Evolutionary conservation across 495 filamentous ascomycete species (phyloP).

Genomic region (Penicillium alfredii): DNA sequence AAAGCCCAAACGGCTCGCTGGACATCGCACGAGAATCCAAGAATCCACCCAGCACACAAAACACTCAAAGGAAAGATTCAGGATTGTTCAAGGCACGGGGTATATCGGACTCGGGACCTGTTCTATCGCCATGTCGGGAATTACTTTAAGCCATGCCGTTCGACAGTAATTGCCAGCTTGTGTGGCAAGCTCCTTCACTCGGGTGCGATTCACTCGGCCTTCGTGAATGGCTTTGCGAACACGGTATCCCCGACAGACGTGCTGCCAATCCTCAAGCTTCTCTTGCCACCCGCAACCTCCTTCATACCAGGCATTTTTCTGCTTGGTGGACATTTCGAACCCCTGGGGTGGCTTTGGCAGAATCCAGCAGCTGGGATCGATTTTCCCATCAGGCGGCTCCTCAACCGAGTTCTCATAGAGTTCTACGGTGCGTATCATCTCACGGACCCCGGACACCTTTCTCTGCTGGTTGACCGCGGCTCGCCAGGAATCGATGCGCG

Average conservation of each 20-base stretch:
- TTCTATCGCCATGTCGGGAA: conserved; percentile 2
- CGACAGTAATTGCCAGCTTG: conserved; percentile 20
- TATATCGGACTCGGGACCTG: background rate
- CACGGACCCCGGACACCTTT: conserved; percentile 20
- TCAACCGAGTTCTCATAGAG: conserved; percentile 35
- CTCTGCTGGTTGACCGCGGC: conserved; percentile 32
- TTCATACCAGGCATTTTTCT: conserved; percentile 37
- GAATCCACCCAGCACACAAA: background rate
- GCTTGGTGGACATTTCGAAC: conserved; percentile 28
- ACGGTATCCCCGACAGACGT: conserved; percentile 31
- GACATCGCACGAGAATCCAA: background rate
- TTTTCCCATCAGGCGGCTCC: conserved; percentile 34
- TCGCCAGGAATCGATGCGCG: conserved; percentile 39
- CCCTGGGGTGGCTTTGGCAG: conserved; percentile 42
- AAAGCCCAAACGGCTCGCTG: background rate
- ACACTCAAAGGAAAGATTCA: no score
- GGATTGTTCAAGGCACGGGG: background rate
- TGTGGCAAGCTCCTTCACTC: conserved; percentile 24
- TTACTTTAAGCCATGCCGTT: conserved; percentile 12
- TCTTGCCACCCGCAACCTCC: conserved; percentile 41
- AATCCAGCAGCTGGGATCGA: conserved; percentile 39
- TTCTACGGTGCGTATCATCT: conserved; percentile 22
- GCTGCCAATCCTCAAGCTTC: conserved; percentile 38
- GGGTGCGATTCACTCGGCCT: conserved; percentile 32
- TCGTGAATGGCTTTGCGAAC: conserved; percentile 31